A percentile compares a stretch with the other conserved stretches of the same genome.
Evolutionary conservation across 805 yeast species (phyloP).

Genomic region (Yamadazyma sp.): DNA sequence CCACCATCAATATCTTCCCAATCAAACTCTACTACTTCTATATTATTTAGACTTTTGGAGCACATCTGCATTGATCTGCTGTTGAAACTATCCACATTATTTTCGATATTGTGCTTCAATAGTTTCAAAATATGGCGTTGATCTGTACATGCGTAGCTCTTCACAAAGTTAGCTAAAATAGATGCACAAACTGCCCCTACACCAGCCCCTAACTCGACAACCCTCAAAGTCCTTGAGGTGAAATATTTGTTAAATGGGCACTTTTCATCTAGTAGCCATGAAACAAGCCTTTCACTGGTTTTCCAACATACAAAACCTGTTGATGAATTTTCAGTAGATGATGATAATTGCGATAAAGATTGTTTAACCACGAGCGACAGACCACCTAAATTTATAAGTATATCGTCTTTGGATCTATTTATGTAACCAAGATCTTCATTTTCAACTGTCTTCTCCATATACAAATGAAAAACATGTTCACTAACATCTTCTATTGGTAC

Average conservation of each 20-base stretch:
- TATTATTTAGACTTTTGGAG: conserved; percentile 10
- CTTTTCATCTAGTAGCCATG: conserved; percentile 45
- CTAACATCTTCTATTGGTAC: conserved; percentile 17
- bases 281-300: conserved; percentile 44
- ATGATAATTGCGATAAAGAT: conserved; percentile 30
- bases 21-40: conserved; percentile 54
- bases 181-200: conserved; percentile 50
- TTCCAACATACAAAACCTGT: conserved; percentile 63
- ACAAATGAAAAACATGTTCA: conserved; percentile 32
- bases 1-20: conserved; percentile 55
- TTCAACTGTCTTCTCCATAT: conserved; percentile 24
- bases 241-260: conserved; percentile 24
- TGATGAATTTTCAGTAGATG: conserved; percentile 36
- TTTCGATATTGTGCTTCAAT: conserved; percentile 42
- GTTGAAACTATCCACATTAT: conserved; percentile 24
- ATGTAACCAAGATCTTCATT: conserved; percentile 35
- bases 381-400: too few species aligned
- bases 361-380: too few species aligned
- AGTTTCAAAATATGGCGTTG: conserved; percentile 53
- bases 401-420: conserved; percentile 22
- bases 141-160: conserved; percentile 53
- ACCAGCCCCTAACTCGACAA: conserved; percentile 65
- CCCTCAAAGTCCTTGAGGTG: conserved; percentile 9
- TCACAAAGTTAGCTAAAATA: conserved; percentile 30
- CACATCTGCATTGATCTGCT: conserved; percentile 1